Base-by-base conservation (phyloP, 2,329 filamentous ascomycete genomes). In the Dryadomyces quercivorus region DNA sequence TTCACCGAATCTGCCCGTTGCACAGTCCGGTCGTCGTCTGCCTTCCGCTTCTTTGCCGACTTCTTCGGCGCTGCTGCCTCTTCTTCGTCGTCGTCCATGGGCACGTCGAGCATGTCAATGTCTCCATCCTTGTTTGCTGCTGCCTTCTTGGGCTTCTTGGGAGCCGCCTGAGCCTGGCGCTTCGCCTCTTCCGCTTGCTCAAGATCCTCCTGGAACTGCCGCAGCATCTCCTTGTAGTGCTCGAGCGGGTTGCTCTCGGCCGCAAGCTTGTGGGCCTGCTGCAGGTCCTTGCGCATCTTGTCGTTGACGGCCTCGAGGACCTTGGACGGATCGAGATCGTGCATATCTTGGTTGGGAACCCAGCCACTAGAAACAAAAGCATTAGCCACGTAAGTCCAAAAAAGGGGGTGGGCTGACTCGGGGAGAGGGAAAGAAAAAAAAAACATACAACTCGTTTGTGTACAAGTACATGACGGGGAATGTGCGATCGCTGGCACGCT, bases 391-490 rank as follows among this genome's bases (percentile, higher is more conserved):
- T 10, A 3, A 16, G 18, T 18, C 13, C 42, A 38, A 13, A 8
- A 34, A 46, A 58, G 53, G 62, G 51, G 44, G 49, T 15, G 45
- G 31, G 48, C 45, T 6, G 8, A 20, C 18, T 42, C 18, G 40
- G 22, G n/a, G 21, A 31, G 42, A 15, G 36, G 31, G 26, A 31
- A 5, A 48, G 26, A 42, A 31, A 49, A 22, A 42, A 31, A 49
- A 22, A 22, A 50, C 92, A 81, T 73, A 98, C 93, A 98, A 97
- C 76, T 97, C 92, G 64, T 97, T 96, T 42, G 91, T 95, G 59
- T 82, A 77, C 51, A 97, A 74, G 67, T 95, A 97, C 92, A 97
- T 96, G 65, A 97, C 84, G 5, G 92, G 88, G 67, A 90, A 97
- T 34, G 86, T 90, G 59, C 92, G 81, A 69, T 96, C 90, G 58